Evolutionary conservation across 164 flowering plant species (phyloP), one percentile per base, ranked within the genome.

Genomic region (Protea cynaroides): DNA sequence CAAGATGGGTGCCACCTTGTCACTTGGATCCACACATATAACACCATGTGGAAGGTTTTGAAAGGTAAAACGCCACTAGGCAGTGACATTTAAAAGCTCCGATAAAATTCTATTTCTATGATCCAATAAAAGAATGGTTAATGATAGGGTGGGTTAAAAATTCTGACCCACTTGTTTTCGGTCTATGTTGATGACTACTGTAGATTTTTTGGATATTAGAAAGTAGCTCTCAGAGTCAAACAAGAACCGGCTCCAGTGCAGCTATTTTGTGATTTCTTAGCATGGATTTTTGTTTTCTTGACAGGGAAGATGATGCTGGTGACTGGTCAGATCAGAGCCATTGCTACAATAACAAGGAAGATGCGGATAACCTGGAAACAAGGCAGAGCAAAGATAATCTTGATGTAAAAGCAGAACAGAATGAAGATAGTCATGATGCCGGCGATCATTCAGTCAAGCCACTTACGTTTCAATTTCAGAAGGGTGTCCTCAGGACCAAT

Each of bases 401-500:
- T n/a, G n/a, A n/a, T n/a, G n/a, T n/a, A n/a, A n/a, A n/a, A 3
- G 34, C 34, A 29, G 34, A 5, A 29, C 34, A 57, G 61, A 62
- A 63, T 25, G 70, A 65, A 67, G 72, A 55, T 59, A 70, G 11
- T 69, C 64, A 65, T 59, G 61, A 37, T n/a, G 59, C 47, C 63
- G 74, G 61, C 58, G 65, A 64, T 65, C 62, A 64, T 60, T 54
- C 58, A 43, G 55, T 76, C 29, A 84, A 83, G 71, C 71, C 74
- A 29, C 83, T 72, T 1, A 73, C 67, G 77, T 75, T 84, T 56
- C 99, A 92, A 66, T 75, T 84, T 56, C 99, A 92, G 65, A 84
- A 69, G 21, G 99, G 99, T 37, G 92, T 95, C 43, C 71, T 95
- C 58, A 78, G 99, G 65, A 92, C 98, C 55, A 95, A 95, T 61